Evolutionary conservation across 768 basidiomycete species (phyloP).

Genomic region (Calocera cornea): DNA sequence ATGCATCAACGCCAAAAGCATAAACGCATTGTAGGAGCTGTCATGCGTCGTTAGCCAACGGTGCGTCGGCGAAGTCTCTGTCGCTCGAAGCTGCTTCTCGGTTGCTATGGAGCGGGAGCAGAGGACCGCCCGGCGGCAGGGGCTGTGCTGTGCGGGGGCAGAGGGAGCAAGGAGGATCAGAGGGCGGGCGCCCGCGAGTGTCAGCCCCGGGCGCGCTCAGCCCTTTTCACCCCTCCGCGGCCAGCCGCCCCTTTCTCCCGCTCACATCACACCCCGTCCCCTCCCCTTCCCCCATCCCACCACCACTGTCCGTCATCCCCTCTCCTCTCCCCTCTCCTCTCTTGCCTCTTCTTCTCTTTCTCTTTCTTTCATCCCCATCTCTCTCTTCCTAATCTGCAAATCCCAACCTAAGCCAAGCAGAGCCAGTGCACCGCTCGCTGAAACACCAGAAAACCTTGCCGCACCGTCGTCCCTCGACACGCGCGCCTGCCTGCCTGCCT

Average conservation of each 20-base stretch:
- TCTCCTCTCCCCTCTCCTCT: conserved; percentile 2
- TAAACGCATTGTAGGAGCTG: too few relatives aligned
- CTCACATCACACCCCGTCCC: neutral
- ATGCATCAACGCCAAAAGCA: too few relatives aligned
- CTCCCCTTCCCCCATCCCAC: too few relatives aligned
- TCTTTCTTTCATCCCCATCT: conserved; percentile 10
- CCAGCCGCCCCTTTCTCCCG: neutral
- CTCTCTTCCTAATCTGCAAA: conserved; percentile 13
- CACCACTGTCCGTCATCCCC: neutral
- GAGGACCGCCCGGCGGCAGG: too few relatives aligned
- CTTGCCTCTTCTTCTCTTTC: conserved; percentile 1
- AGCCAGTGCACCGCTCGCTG: neutral
- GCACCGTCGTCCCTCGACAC: conserved; percentile 1
- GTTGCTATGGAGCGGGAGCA: too few relatives aligned
- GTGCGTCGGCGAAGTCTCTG: too few relatives aligned
- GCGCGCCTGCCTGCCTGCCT: neutral
- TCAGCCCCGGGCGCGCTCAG: neutral
- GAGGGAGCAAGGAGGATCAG: neutral
- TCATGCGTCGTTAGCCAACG: too few relatives aligned
- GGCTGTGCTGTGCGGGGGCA: too few relatives aligned
- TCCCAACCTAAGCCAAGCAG: conserved; percentile 7
- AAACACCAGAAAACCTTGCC: conserved; percentile 11
- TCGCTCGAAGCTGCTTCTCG: too few relatives aligned
- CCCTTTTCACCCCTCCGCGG: neutral
- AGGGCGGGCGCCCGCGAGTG: too few relatives aligned